Base-by-base conservation (phyloP, 139 green algal species). In the Volvox africanus region DNA sequence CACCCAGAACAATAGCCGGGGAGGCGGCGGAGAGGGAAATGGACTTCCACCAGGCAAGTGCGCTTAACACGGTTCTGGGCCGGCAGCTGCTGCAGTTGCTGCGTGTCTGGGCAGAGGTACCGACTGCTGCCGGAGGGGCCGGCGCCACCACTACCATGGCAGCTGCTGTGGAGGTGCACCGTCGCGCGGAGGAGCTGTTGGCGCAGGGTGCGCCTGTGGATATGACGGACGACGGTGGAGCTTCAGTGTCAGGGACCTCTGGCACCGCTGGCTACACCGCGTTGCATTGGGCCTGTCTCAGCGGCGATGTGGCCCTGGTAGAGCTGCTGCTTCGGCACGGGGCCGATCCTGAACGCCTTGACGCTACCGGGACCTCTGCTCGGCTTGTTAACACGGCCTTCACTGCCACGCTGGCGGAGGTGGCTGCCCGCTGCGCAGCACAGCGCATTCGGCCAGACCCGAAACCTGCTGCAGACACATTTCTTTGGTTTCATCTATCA, bases 301-400 rank as follows among this genome's bases (percentile, higher is more conserved):
- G 35, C 35, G 83, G 83, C 26, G 83, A 88, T n/a, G 83, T 30
- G 20, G 36, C 33, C 1, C 68, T 88, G 36, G 83, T 28, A 5
- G 83, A 88, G 83, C 36, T 88, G 67, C 36, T 88, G 22, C 16
- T 88, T 13, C 65, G 83, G 26, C 36, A 80, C 83, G 83, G 83
- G 20, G 83, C 83, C 36, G 83, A 88, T 68, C 83, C 83, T 1
- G 83, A 67, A 17, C 67, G 55, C 6, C 22, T 14, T 22, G 67
- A 65, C 30, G 36, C 22, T 11, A 65, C 67, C 12, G 83, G 36
- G 14, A 69, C 22, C 6, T 1, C 62, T 12, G n/a, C 82, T 0
- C 30, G 82, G 30, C 19, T 61, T 19, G 61, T 35, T 24, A 88
- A 88, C 82, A 17, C 32, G 65, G 62, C 62, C 32, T 88, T 88